Evolutionary conservation across 495 filamentous ascomycete genomes (phyloP), one percentile per base, ranked within the genome.

Genomic region (Daldinia vernicosa): DNA sequence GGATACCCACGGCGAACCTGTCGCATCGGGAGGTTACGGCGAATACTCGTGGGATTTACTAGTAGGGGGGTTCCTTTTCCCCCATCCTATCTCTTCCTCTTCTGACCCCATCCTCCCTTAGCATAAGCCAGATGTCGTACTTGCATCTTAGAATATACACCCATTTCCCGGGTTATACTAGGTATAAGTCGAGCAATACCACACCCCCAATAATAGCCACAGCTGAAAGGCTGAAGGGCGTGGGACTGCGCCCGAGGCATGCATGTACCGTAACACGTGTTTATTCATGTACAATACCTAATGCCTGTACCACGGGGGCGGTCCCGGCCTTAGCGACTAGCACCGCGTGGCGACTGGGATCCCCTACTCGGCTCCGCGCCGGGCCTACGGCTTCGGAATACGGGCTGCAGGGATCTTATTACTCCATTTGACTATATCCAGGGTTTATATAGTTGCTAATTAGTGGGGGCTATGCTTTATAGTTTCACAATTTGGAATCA

Each of bases 181-280:
- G n/a, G n/a, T n/a, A 14, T 35, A 35, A 19, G 39, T 15, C 37
- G 64, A n/a, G 33, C 19, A 57, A 64, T 60, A 35, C 33, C 47
- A 37, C 43, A 51, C 22, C 3, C 64, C 69, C 64, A 65, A 68
- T 60, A 61, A 66, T 72, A 63, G 64, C 22, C 35, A 55, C n/a
- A 50, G 69, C 69, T 72, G 60, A 72, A 60, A 27, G 43, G 33
- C 33, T 27, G 51, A 58, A 28, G 63, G 60, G 64, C 57, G 69
- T 55, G 30, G 27, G 63, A 60, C 59, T 67, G 60, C 64, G 53
- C 28, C 45, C 37, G 43, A 27, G 37, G 14, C 19, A 54, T 72
- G 57, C 69, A 71, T 67, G 69, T 52, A 54, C 63, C 32, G 54
- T 60, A 52, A 33, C 69, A 71, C 69, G 63, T 72, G 69, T 55